Evolutionary conservation across 768 basidiomycete species (phyloP).

Genomic region (Trametes cingulata): DNA sequence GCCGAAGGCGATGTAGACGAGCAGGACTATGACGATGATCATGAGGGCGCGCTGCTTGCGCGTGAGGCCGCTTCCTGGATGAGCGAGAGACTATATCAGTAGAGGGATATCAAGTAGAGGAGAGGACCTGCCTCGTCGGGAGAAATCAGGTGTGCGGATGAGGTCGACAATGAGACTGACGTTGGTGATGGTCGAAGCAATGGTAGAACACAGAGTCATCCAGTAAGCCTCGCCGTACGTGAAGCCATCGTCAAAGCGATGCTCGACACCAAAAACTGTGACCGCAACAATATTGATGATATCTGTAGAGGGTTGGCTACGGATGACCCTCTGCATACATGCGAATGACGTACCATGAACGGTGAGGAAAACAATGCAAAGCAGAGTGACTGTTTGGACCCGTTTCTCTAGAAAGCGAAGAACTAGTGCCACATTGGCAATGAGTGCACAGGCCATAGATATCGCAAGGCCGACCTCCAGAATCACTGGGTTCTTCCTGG

Average conservation of each 20-base stretch:
- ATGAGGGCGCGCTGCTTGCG: conserved; percentile 78
- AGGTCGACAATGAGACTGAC: conserved; percentile 67
- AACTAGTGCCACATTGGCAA: conserved; percentile 70
- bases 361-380: conserved; percentile 64
- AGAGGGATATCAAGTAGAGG: too few relatives aligned
- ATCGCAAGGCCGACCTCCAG: conserved; percentile 62
- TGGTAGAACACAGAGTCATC: conserved; percentile 76
- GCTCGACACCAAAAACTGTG: conserved; percentile 60
- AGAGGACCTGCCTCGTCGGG: conserved; percentile 51
- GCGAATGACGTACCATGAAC: conserved; percentile 61
- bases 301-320: conserved; percentile 50
- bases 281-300: conserved; percentile 64
- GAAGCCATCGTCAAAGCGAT: conserved; percentile 64
- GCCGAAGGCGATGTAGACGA: conserved; percentile 75
- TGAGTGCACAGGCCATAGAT: conserved; percentile 65
- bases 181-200: conserved; percentile 64
- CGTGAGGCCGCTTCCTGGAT: conserved; percentile 76
- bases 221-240: conserved; percentile 70
- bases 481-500: conserved; percentile 52
- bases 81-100: not conserved
- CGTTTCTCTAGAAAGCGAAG: conserved; percentile 70
- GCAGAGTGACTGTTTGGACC: conserved; percentile 61
- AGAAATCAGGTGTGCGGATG: conserved; percentile 59
- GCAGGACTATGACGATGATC: conserved; percentile 72
- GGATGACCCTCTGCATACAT: too few relatives aligned